Conservation (phyloP, 495 filamentous ascomycete species). For the Pyrenopolyporus hunteri region DNA sequence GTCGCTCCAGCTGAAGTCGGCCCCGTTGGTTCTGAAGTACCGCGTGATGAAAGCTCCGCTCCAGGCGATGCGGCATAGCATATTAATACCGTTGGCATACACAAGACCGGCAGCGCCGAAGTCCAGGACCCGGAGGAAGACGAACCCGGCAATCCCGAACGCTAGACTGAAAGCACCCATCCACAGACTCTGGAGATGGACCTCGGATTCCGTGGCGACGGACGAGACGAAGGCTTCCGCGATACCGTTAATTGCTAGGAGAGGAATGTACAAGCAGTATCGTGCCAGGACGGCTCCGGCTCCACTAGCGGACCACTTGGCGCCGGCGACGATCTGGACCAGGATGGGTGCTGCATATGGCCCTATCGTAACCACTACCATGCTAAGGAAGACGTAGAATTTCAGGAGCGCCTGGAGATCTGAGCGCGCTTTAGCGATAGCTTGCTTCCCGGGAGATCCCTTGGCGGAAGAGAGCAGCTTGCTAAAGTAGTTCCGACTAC, state of each 20-base stretch:
- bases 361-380: slow-evolving; percentile 69
- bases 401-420: slow-evolving; percentile 61
- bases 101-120: slow-evolving; percentile 82
- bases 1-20: slow-evolving; percentile 37
- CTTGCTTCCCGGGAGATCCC: slow-evolving; percentile 19
- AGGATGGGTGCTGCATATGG: slow-evolving; percentile 74
- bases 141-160: slow-evolving; percentile 73
- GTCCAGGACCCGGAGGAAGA: slow-evolving; percentile 67
- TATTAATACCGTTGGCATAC: slow-evolving; percentile 82
- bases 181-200: slow-evolving; percentile 77
- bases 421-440: slow-evolving; percentile 45
- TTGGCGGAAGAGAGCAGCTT: slow-evolving; percentile 61
- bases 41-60: slow-evolving; percentile 70
- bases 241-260: slow-evolving; percentile 90
- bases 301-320: slow-evolving; percentile 69
- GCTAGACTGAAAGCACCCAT: slow-evolving; percentile 78
- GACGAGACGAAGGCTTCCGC: slow-evolving; percentile 90
- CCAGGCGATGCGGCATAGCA: slow-evolving; percentile 82
- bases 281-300: slow-evolving; percentile 68
- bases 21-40: slow-evolving; percentile 61
- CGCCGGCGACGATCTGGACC: slow-evolving; percentile 74
- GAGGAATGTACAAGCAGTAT: slow-evolving; percentile 92
- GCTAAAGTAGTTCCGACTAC: slow-evolving; percentile 83
- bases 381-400: slow-evolving; percentile 70
- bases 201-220: slow-evolving; percentile 71